Evolutionary conservation across 164 flowering plant species (phyloP).

Genomic region (Vitis riparia): DNA sequence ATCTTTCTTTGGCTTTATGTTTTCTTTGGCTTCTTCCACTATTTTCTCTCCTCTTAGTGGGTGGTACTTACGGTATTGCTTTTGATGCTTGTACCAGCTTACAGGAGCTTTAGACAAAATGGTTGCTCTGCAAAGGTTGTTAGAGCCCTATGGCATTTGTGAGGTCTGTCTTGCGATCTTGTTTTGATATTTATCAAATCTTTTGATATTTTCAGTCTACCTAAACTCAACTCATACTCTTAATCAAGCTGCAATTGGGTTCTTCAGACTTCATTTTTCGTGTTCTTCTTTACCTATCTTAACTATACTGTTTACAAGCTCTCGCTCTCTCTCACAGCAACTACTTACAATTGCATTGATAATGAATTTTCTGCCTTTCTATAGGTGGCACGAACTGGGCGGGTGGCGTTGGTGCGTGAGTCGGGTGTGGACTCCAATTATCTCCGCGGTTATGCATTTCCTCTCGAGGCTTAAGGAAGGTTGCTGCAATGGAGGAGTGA

Average conservation of each 20-base stretch:
- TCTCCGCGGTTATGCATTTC: constrained; percentile 75
- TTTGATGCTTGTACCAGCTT: constrained; percentile 44
- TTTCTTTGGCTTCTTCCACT: background rate
- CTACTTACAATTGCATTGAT: background rate
- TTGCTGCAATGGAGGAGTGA: no score
- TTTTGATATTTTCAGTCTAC: background rate
- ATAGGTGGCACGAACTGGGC: constrained; percentile 93
- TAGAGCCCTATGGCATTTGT: constrained; percentile 97
- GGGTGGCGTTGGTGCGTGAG: constrained; percentile 76
- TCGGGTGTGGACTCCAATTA: constrained; percentile 85
- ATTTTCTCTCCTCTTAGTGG: background rate
- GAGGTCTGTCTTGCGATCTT: constrained; percentile 60
- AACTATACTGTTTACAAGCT: no score
- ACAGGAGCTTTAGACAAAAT: constrained; percentile 92
- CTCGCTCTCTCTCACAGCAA: no score
- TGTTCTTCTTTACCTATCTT: no score
- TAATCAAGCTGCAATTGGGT: no score
- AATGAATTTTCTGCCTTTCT: background rate
- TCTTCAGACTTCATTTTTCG: no score
- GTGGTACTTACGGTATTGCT: background rate
- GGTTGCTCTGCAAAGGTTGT: constrained; percentile 92
- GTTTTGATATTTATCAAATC: background rate
- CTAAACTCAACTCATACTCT: background rate
- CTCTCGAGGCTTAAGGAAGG: constrained; percentile 15
- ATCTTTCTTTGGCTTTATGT: no score